Percentiles rank a stretch among this genome's conserved stretches.
Evolutionary conservation across 1,139 yeast species (phyloP).

Genomic region (Suhomyces panamericanus): DNA sequence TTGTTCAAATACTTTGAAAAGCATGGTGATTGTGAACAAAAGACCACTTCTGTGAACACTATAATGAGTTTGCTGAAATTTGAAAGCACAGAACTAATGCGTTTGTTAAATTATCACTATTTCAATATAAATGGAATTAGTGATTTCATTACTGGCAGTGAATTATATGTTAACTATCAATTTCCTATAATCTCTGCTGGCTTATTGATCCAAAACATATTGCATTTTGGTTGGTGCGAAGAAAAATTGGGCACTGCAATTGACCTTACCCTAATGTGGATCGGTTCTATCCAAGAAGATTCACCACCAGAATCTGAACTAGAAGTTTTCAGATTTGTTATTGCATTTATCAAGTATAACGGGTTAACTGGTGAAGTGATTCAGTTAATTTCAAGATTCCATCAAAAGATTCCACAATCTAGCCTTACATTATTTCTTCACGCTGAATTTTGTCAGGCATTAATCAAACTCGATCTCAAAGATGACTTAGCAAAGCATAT

Average conservation of each 20-base stretch:
- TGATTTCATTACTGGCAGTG: neutral
- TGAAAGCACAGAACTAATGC: conserved; percentile 12
- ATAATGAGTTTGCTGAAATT: conserved; percentile 17
- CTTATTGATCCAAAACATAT: conserved; percentile 20
- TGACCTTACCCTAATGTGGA: conserved; percentile 13
- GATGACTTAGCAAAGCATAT: conserved; percentile 19
- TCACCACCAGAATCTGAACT: conserved; percentile 23
- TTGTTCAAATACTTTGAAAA: conserved; percentile 18
- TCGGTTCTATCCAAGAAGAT: neutral
- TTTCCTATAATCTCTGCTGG: conserved; percentile 21
- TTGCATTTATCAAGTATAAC: conserved; percentile 39
- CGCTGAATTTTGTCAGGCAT: conserved; percentile 18
- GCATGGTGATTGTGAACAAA: conserved; percentile 12
- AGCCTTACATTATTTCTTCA: conserved; percentile 15
- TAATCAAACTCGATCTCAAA: conserved; percentile 14
- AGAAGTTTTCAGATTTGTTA: conserved; percentile 30
- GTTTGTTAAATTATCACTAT: conserved; percentile 22
- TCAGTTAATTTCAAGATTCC: conserved; percentile 18
- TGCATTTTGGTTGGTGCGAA: conserved; percentile 25
- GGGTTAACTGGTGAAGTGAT: conserved; percentile 31
- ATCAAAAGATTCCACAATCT: neutral
- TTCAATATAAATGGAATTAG: conserved; percentile 24
- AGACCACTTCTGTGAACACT: conserved; percentile 17
- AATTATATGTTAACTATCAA: neutral
- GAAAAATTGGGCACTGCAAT: conserved; percentile 16